Base-by-base conservation (phyloP, 345 rosid species). In the Erucastrum elatum region DNA sequence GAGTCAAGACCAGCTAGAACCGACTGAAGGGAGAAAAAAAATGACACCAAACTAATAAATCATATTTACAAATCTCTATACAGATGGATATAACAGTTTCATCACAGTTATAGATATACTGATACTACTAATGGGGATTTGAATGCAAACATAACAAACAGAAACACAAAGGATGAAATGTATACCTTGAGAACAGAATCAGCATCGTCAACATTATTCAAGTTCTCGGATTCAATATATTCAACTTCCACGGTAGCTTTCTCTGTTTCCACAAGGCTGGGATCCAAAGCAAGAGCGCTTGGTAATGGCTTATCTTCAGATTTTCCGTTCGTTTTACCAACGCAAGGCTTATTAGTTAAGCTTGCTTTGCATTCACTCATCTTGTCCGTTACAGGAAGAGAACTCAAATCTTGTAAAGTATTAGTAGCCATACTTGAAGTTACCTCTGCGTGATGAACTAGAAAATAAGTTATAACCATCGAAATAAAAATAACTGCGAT, bases 191-290 rank as follows among this genome's bases (percentile, higher is more conserved):
- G 64, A 80, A 77, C 73, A 41, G 71, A 49, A 79, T 89, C 98
- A 82, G 85, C 87, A 74, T 94, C 93, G 33, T 90, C 89, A 35
- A 94, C 81, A 80, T 89, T 90, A 84, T 68, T 83, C 87, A 94
- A 86, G 81, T 88, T 84, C 81, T 86, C 88, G 2, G 98, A 92
- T 6, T 92, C 96, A 37, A 87, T 82, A 73, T 94, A 94, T 73
- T 94, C 98, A 37, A 92, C 88, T 87, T 94, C 98, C 17, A 83
- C 63, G 64, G 12, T 82, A 74, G 84, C 88, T 63, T 69, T 76
- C 77, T 63, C 82, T 9, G 78, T 31, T 73, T 81, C 89, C 74
- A 63, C 80, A 68, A 88, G 87, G 68, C 84, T 3, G 7, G 90
- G 33, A 74, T 65, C 83, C 80, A 82, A 46, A 11, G 84, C 37